A percentile compares a stretch with the other conserved stretches of the same genome.
phyloP scores from a whole-genome alignment of 768 basidiomycete species.

The Asterophora parasitica region DNA sequence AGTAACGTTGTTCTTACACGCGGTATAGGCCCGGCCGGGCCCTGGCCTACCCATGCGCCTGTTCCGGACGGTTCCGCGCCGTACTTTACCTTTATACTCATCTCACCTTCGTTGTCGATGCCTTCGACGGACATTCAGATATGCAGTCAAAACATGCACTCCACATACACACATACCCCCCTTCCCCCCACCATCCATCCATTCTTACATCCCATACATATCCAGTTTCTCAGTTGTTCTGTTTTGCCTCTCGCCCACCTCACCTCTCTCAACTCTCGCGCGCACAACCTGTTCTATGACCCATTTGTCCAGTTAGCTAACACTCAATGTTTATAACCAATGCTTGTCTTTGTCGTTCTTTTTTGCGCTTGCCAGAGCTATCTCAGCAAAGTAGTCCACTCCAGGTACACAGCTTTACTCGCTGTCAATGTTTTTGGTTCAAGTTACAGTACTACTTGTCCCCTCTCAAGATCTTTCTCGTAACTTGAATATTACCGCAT shows the following conservation, averaged over 20 bases:
- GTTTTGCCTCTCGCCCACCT: neutral
- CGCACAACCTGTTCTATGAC: constrained; percentile 1
- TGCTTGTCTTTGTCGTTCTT: constrained; percentile 7
- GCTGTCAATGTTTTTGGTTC: too few species aligned
- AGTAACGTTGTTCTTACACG: constrained; percentile 15
- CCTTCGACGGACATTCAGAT: constrained; percentile 29
- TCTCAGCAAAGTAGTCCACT: too few species aligned
- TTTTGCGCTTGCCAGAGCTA: too few species aligned
- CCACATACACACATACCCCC: constrained; percentile 15
- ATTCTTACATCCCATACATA: constrained; percentile 17
- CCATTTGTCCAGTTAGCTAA: constrained; percentile 18
- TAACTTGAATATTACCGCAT: too few species aligned
- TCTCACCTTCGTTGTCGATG: constrained; percentile 21
- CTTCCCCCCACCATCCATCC: constrained; percentile 15
- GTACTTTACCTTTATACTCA: constrained; percentile 19
- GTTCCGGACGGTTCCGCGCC: constrained; percentile 16
- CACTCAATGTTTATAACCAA: constrained; percentile 20
- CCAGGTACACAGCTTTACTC: too few species aligned
- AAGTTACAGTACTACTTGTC: too few species aligned
- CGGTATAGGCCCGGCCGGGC: constrained; percentile 15
- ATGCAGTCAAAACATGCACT: constrained; percentile 20
- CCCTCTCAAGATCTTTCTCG: too few species aligned
- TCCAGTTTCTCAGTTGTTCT: constrained; percentile 14
- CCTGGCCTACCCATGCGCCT: constrained; percentile 14
- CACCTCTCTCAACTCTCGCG: neutral